Percentiles rank a stretch among this genome's conserved stretches.
Conservation (phyloP, 2,329 filamentous ascomycete species). For the Biscogniauxia mediterranea region DNA sequence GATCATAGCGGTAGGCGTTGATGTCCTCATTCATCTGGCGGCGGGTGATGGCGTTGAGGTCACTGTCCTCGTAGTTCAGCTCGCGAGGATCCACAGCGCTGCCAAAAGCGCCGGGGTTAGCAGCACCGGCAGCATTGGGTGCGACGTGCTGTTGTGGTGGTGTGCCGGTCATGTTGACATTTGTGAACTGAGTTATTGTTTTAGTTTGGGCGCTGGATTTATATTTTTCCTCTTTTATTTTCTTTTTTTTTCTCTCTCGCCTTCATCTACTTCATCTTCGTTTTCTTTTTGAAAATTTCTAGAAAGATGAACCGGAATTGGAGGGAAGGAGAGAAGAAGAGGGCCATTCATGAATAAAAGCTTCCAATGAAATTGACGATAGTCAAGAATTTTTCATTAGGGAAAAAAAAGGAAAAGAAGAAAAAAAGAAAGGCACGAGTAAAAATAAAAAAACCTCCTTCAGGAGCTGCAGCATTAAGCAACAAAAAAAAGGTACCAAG, state of each 20-base stretch:
- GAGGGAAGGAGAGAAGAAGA: not conserved
- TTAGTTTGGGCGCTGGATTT: not conserved
- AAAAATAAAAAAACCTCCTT: not conserved
- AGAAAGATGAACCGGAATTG: not conserved
- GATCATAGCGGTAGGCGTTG: conserved; percentile 41
- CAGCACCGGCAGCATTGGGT: conserved; percentile 4
- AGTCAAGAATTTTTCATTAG: not conserved
- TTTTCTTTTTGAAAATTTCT: no score
- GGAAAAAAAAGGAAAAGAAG: not conserved
- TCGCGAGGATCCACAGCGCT: conserved; percentile 14
- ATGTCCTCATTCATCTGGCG: conserved; percentile 43
- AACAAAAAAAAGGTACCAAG: no score
- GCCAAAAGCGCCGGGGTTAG: conserved; percentile 4
- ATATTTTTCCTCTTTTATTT: not conserved
- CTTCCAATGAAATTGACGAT: not conserved
- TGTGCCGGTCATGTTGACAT: not conserved
- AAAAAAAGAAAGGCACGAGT: not conserved
- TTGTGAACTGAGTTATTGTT: not conserved
- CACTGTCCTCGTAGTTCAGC: conserved; percentile 29
- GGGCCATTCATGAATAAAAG: not conserved
- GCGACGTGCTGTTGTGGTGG: not conserved
- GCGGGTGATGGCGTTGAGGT: conserved; percentile 32
- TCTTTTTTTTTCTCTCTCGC: no score
- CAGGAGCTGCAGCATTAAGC: no score
- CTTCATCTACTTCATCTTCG: no score